Evolutionary conservation across 208 protist genomes (phyloP).

Genomic region (Novymonas esmeraldas): DNA sequence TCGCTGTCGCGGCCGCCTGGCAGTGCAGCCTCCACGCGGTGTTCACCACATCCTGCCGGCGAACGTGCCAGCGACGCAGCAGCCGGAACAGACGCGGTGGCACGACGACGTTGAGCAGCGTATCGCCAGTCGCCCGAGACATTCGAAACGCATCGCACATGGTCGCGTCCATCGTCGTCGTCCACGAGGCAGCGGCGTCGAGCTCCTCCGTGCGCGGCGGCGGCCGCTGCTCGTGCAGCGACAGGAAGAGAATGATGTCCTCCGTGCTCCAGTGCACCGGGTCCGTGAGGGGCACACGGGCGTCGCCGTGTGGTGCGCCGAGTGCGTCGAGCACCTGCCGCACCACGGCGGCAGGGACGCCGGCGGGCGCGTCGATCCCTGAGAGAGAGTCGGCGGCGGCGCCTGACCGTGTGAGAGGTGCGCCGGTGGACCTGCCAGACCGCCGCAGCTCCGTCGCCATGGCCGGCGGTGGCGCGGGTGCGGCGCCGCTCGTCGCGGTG

Average conservation of each 20-base stretch:
- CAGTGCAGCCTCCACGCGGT: conserved; percentile 30
- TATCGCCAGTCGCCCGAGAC: conserved; percentile 55
- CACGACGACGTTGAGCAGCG: conserved; percentile 66
- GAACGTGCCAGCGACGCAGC: conserved; percentile 82
- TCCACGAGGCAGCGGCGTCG: too few relatives aligned
- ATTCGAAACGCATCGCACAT: conserved; percentile 79
- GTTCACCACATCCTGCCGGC: conserved; percentile 49
- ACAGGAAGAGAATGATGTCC: conserved; percentile 58
- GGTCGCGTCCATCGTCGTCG: conserved; percentile 62
- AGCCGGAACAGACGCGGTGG: conserved; percentile 73
- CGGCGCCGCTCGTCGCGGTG: background rate
- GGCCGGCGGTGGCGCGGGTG: too few relatives aligned
- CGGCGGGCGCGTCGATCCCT: background rate
- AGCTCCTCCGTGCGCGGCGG: too few relatives aligned
- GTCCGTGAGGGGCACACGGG: conserved; percentile 48
- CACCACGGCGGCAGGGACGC: conserved; percentile 20
- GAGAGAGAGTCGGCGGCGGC: background rate
- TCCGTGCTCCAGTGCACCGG: conserved; percentile 74
- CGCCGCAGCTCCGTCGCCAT: background rate
- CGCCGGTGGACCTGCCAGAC: background rate
- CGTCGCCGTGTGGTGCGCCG: conserved; percentile 53
- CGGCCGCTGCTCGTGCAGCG: conserved; percentile 47
- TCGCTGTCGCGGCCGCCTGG: background rate
- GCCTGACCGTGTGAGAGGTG: background rate
- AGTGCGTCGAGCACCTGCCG: conserved; percentile 31